Evolutionary conservation across 2,329 filamentous ascomycete genomes (phyloP).

Genomic region (Hansfordia pulvinata): DNA sequence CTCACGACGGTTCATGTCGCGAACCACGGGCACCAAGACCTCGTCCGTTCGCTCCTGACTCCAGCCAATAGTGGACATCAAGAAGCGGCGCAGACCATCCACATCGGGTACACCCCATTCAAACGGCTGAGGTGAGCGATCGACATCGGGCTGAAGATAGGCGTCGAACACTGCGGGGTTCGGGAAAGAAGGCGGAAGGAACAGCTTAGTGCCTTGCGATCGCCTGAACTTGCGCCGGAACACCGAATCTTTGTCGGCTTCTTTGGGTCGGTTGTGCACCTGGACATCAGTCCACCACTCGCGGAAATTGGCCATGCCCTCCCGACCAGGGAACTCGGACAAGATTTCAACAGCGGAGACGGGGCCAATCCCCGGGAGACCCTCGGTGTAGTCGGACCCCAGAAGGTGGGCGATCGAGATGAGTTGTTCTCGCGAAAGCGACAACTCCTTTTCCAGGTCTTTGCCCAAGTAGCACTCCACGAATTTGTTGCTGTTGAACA

Average conservation of each 20-base stretch:
- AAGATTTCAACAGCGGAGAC: slow-evolving; percentile 92
- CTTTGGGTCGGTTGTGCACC: slow-evolving; percentile 45
- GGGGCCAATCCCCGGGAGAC: slow-evolving; percentile 78
- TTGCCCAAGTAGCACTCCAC: slow-evolving; percentile 85
- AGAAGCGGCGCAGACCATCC: slow-evolving; percentile 66
- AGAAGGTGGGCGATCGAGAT: slow-evolving; percentile 84
- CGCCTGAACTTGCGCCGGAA: slow-evolving; percentile 84
- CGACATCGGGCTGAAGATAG: slow-evolving; percentile 78
- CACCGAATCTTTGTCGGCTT: slow-evolving; percentile 40
- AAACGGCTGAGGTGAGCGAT: slow-evolving; percentile 63
- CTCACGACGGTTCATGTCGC: slow-evolving; percentile 83
- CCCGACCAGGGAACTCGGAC: slow-evolving; percentile 61
- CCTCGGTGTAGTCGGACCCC: slow-evolving; percentile 90
- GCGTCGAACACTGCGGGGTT: slow-evolving; percentile 66
- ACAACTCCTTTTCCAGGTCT: slow-evolving; percentile 82
- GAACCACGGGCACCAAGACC: slow-evolving; percentile 86
- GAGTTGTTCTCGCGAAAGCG: slow-evolving; percentile 71
- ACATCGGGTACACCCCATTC: slow-evolving; percentile 95
- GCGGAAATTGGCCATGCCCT: slow-evolving; percentile 59
- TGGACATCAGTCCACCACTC: slow-evolving; percentile 84
- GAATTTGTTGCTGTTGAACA: slow-evolving; percentile 98
- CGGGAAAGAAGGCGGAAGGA: slow-evolving; percentile 71
- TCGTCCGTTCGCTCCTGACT: slow-evolving; percentile 84
- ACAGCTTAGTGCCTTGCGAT: slow-evolving; percentile 68
- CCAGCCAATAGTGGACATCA: slow-evolving; percentile 93